Conservation (phyloP, 768 basidiomycete genomes). For the Trametes elegans region DNA sequence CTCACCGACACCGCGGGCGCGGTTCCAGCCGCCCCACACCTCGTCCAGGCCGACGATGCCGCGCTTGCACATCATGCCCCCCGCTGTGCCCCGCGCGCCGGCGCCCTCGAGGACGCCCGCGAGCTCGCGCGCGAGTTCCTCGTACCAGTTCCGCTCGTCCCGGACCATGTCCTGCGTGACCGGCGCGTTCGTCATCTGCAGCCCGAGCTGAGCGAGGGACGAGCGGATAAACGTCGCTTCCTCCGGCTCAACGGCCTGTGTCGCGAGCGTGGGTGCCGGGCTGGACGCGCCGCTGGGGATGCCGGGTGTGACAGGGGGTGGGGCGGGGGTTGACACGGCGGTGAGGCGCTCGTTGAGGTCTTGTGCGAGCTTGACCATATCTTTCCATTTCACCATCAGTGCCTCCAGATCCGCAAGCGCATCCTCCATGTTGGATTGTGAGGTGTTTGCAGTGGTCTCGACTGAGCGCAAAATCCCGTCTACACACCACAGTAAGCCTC, state of each 20-base stretch:
- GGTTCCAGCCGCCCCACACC: conserved; percentile 95
- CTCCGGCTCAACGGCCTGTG: conserved; percentile 60
- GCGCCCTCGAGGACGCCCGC: conserved; percentile 62
- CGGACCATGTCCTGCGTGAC: conserved; percentile 87
- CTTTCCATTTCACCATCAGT: conserved; percentile 85
- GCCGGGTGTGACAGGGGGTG: conserved; percentile 10
- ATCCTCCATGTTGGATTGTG: conserved; percentile 64
- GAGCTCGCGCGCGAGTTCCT: conserved; percentile 81
- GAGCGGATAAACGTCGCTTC: conserved; percentile 86
- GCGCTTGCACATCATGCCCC: conserved; percentile 73
- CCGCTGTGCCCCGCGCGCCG: conserved; percentile 28
- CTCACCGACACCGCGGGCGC: conserved; percentile 87
- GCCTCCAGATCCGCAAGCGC: conserved; percentile 88
- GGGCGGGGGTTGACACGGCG: conserved; percentile 32
- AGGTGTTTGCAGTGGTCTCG: conserved; percentile 60
- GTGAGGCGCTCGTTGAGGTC: conserved; percentile 84
- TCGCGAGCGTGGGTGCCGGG: conserved; percentile 28
- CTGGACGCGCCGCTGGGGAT: conserved; percentile 21
- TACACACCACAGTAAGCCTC: conserved; percentile 35
- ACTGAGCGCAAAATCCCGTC: conserved; percentile 83
- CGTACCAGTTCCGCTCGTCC: conserved; percentile 77
- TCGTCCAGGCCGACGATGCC: conserved; percentile 89
- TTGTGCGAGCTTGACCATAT: conserved; percentile 88
- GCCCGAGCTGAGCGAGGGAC: conserved; percentile 86
- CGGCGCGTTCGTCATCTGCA: conserved; percentile 74